Percentiles rank a stretch among this genome's conserved stretches.
phyloP scores from a whole-genome alignment of 768 basidiomycete genomes.

The Macrolepiota albuminosa region DNA sequence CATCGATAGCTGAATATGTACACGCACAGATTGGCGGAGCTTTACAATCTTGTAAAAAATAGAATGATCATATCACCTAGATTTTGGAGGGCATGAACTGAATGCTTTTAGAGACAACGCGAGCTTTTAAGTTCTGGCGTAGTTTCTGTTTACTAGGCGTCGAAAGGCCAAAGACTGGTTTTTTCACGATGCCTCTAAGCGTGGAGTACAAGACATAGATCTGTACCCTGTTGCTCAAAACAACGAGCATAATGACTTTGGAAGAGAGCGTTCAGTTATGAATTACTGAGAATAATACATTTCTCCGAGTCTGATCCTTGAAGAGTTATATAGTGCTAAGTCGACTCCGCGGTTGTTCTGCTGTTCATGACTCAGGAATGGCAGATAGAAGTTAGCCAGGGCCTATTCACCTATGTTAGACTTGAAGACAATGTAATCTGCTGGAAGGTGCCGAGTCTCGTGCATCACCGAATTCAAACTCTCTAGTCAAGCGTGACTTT shows the following conservation, averaged over 20 bases:
- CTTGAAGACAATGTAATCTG: too few relatives aligned
- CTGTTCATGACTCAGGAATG: not conserved
- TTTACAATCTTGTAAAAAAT: too few relatives aligned
- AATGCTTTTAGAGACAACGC: not conserved
- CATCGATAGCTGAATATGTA: not conserved
- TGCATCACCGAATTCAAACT: constrained; percentile 4
- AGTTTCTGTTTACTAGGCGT: not conserved
- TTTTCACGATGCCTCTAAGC: not conserved
- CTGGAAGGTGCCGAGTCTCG: not conserved
- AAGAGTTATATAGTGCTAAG: not conserved
- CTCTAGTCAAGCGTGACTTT: constrained; percentile 1
- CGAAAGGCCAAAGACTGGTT: not conserved
- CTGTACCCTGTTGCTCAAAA: too few relatives aligned
- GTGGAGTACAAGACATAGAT: not conserved
- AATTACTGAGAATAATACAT: not conserved
- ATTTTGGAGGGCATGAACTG: not conserved
- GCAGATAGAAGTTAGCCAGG: not conserved
- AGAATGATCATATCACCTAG: not conserved
- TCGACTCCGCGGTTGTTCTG: not conserved
- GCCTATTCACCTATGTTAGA: not conserved
- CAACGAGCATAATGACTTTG: not conserved
- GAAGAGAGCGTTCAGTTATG: not conserved
- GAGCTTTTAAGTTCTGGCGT: not conserved
- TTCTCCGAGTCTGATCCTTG: not conserved
- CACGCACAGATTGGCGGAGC: too few relatives aligned